A percentile compares a stretch with the other conserved stretches of the same genome.
Conservation (phyloP, 2,329 filamentous ascomycete species). For the Cordyceps javanica region DNA sequence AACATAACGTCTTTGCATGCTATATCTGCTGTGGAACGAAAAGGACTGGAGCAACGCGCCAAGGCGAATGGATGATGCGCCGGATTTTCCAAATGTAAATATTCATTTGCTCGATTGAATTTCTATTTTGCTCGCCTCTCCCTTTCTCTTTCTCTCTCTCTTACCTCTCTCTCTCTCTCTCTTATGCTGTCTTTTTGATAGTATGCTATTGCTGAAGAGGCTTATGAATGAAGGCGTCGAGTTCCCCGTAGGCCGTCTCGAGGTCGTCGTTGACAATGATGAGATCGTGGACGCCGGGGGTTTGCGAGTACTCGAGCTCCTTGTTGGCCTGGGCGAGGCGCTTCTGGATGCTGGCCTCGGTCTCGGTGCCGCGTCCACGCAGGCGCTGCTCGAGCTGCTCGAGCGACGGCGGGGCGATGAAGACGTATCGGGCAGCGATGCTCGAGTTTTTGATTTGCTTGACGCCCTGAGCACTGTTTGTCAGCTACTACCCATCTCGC, state of each 20-base stretch:
- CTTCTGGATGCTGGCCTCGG: conserved; percentile 63
- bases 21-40: not conserved
- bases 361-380: conserved; percentile 71
- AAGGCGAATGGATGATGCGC: not conserved
- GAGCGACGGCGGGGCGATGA: conserved; percentile 73
- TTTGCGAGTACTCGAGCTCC: conserved; percentile 68
- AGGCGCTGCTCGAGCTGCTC: conserved; percentile 69
- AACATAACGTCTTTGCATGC: not conserved
- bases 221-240: conserved; percentile 45
- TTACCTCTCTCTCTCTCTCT: no score
- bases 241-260: conserved; percentile 44
- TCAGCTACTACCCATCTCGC: not conserved
- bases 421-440: conserved; percentile 73
- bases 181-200: not conserved
- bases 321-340: conserved; percentile 64
- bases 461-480: conserved; percentile 49
- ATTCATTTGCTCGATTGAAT: not conserved
- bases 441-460: conserved; percentile 81
- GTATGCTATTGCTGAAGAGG: conserved; percentile 10
- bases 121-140: not conserved
- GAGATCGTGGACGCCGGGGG: conserved; percentile 46
- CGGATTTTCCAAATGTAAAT: not conserved
- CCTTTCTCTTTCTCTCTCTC: no score
- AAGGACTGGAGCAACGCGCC: not conserved
- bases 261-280: conserved; percentile 38